These are phyloP conservation scores for Acacia concinna DNA, from an alignment of 331 rosid species.

Conservation along the genomic window DNA sequence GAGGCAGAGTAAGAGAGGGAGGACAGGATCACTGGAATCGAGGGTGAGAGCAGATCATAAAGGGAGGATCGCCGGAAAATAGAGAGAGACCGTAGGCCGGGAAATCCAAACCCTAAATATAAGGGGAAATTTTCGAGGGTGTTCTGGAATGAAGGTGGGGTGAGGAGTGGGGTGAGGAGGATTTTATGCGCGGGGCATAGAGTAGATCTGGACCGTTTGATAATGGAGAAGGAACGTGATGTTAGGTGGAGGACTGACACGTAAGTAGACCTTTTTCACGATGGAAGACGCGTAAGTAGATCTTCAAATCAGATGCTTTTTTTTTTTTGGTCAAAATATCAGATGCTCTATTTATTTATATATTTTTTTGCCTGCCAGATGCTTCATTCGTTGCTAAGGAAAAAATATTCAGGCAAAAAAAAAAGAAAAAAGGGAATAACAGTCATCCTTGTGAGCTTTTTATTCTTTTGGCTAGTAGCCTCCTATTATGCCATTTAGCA, in stretches of 20 bases:
- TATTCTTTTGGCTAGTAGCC: no score
- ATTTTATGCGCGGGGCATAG: background rate
- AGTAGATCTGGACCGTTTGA: constrained; percentile 38
- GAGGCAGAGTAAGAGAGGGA: background rate
- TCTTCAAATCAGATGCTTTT: background rate
- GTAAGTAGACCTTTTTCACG: background rate
- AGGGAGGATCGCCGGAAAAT: background rate
- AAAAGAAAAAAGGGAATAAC: no score
- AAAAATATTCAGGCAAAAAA: no score
- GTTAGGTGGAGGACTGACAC: constrained; percentile 29
- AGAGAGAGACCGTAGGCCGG: background rate
- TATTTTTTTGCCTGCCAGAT: no score
- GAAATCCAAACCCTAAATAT: constrained; percentile 36
- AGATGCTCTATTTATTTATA: no score
- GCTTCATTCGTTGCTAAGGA: no score
- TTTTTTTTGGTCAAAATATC: no score
- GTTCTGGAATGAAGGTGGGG: background rate
- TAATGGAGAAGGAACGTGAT: background rate
- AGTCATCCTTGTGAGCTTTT: no score
- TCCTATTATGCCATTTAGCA: no score
- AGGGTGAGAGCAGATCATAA: constrained; percentile 22
- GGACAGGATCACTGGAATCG: background rate
- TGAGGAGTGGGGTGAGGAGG: background rate
- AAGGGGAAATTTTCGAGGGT: constrained; percentile 30
- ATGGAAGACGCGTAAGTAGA: background rate